These are phyloP conservation scores for Trichoderma endophyticum DNA, from an alignment of 2,329 filamentous ascomycete genomes.

Conservation along the genomic window DNA sequence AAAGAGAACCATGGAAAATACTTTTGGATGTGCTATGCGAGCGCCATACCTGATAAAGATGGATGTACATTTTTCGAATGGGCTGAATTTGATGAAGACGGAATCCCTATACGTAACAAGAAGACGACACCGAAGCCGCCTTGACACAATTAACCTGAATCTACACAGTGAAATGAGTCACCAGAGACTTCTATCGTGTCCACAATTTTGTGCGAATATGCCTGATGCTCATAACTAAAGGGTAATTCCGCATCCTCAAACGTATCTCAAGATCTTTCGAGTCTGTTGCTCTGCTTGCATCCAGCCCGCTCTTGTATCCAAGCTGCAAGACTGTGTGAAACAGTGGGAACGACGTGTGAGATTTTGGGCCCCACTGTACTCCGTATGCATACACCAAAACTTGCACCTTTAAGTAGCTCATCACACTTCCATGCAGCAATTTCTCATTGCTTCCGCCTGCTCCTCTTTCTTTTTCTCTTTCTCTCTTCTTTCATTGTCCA, in stretches of 20 bases:
- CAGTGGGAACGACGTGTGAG: not conserved
- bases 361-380: not conserved
- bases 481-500: no score
- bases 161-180: not conserved
- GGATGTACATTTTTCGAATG: constrained; percentile 79
- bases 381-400: not conserved
- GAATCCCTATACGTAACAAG: constrained; percentile 55
- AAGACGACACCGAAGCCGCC: constrained; percentile 45
- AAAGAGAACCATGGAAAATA: constrained; percentile 74
- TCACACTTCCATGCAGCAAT: not conserved
- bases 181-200: not conserved
- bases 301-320: no score
- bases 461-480: not conserved
- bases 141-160: constrained; percentile 29
- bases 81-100: constrained; percentile 84
- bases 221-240: not conserved
- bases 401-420: not conserved
- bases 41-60: constrained; percentile 64
- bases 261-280: not conserved
- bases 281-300: not conserved
- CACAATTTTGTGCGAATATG: not conserved
- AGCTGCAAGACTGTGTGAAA: not conserved
- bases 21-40: constrained; percentile 90
- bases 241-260: not conserved
- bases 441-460: not conserved